Conservation (phyloP, 2,329 filamentous ascomycete genomes). For the Paramyrothecium roridum region DNA sequence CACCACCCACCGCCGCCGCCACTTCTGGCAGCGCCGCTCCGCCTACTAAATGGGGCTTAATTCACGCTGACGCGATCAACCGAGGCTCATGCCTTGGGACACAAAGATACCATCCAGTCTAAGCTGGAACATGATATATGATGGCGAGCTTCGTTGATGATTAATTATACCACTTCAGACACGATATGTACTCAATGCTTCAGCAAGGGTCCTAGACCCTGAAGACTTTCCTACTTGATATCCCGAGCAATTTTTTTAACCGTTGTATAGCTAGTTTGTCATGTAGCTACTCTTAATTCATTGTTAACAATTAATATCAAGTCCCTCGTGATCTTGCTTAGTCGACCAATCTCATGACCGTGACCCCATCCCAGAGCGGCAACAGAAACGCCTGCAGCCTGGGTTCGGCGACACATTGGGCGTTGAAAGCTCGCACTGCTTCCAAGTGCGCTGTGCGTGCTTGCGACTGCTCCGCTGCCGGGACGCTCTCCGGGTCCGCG, state of each 20-base stretch:
- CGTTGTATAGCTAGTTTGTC: background rate
- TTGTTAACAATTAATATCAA: background rate
- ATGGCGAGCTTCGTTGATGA: background rate
- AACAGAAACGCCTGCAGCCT: constrained; percentile 37
- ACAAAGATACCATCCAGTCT: no score
- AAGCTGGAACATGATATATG: background rate
- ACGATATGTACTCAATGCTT: no score
- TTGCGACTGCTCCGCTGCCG: constrained; percentile 13
- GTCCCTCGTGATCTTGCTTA: constrained; percentile 12
- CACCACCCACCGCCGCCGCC: constrained; percentile 7
- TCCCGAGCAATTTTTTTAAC: background rate
- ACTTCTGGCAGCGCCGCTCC: constrained; percentile 12
- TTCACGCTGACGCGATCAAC: no score
- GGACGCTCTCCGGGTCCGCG: constrained; percentile 28
- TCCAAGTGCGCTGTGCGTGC: constrained; percentile 14
- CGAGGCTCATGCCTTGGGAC: no score
- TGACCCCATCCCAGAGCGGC: constrained; percentile 40
- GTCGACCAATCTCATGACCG: constrained; percentile 35
- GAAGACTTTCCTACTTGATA: background rate
- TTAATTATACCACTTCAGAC: background rate
- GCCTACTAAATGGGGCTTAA: background rate
- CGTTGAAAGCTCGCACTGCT: constrained; percentile 31
- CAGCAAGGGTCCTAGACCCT: no score
- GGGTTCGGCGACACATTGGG: constrained; percentile 22
- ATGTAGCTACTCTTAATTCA: background rate